phyloP scores from a whole-genome alignment of 306 rosid species.

The Castanea mollissima region DNA sequence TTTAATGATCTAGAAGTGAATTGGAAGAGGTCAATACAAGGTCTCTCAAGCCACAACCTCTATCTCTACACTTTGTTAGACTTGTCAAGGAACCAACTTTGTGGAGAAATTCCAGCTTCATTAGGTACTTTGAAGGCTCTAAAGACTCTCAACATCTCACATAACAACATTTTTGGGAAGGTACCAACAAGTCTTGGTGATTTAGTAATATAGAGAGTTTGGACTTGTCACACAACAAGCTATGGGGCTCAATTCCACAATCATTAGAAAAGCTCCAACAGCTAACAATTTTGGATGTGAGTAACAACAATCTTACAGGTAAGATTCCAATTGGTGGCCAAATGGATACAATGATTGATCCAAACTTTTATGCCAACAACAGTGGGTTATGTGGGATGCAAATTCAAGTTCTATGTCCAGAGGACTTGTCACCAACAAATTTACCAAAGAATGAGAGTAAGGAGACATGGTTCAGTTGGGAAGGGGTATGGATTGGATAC shows the following conservation, averaged over 20 bases:
- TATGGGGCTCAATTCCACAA: constrained; percentile 23
- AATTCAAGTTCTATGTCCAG: constrained; percentile 13
- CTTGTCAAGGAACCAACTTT: constrained; percentile 23
- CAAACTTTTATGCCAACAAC: too few species aligned
- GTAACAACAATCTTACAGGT: not conserved
- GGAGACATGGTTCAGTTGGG: constrained; percentile 17
- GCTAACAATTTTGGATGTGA: constrained; percentile 11
- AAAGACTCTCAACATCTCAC: constrained; percentile 29
- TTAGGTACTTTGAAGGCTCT: constrained; percentile 21
- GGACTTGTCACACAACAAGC: constrained; percentile 30
- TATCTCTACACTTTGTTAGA: constrained; percentile 25
- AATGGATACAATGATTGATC: too few species aligned
- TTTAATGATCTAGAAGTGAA: constrained; percentile 25
- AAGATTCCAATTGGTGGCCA: too few species aligned
- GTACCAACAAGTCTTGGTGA: constrained; percentile 30
- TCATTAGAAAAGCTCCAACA: constrained; percentile 7
- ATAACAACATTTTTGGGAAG: constrained; percentile 23
- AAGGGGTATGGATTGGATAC: constrained; percentile 25
- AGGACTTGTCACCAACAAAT: constrained; percentile 6
- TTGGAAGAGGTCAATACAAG: constrained; percentile 20
- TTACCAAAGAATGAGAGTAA: not conserved
- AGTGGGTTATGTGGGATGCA: constrained; percentile 24
- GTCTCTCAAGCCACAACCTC: constrained; percentile 18
- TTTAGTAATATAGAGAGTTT: constrained; percentile 26
- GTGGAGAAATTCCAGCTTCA: constrained; percentile 16